Conservation (phyloP, 2,329 filamentous ascomycete genomes). For the Ophiostoma sp. region DNA sequence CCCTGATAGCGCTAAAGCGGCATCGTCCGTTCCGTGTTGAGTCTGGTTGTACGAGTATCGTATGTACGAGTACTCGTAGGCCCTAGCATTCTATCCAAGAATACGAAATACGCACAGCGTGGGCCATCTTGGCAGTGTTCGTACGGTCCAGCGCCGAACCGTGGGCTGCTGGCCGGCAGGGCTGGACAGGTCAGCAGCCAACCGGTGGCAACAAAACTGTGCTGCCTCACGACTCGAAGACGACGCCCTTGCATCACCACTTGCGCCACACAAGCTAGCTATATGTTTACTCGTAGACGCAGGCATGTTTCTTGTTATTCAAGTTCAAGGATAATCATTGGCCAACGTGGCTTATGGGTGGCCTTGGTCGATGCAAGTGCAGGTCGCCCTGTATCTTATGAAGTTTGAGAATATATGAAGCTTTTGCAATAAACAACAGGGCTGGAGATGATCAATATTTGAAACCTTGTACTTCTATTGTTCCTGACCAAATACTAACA, state of each 20-base stretch:
- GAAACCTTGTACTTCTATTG: no score
- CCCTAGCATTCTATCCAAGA: not conserved
- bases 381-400: no score
- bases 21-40: slow-evolving; percentile 4
- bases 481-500: no score
- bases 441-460: no score
- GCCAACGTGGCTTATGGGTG: not conserved
- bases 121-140: not conserved
- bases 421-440: no score
- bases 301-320: not conserved
- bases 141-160: not conserved
- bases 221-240: not conserved
- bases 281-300: not conserved
- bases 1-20: slow-evolving; percentile 8
- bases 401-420: no score
- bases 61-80: not conserved
- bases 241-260: not conserved
- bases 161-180: not conserved
- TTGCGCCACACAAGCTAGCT: not conserved
- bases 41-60: not conserved
- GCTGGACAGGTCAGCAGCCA: not conserved
- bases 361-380: not conserved
- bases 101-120: not conserved
- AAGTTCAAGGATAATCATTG: not conserved
- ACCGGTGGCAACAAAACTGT: not conserved